Conservation (phyloP, 2,329 filamentous ascomycete species). For the Epichloe typhina region DNA sequence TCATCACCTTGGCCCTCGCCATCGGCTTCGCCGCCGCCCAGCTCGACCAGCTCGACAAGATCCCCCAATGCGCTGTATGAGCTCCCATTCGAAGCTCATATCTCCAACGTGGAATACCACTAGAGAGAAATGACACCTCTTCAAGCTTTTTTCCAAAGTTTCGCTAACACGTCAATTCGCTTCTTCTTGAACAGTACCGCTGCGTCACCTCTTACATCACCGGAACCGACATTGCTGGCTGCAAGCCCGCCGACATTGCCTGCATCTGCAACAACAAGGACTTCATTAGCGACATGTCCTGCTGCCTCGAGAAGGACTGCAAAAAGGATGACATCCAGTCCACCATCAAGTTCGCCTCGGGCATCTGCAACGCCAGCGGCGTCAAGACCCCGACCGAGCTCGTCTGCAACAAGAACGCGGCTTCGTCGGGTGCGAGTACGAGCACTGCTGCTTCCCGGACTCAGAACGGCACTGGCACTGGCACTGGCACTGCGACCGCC, state of each 20-base stretch:
- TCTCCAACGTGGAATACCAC: too few species aligned
- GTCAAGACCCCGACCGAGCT: conserved; percentile 24
- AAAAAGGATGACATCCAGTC: conserved; percentile 17
- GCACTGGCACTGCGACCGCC: background rate
- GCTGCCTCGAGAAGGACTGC: conserved; percentile 26
- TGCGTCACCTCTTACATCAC: conserved; percentile 19
- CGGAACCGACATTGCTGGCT: conserved; percentile 23
- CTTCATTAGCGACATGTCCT: conserved; percentile 28
- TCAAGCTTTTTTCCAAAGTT: background rate
- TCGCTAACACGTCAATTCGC: background rate
- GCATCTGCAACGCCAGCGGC: conserved; percentile 24
- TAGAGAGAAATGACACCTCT: too few species aligned
- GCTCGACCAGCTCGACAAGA: conserved; percentile 10
- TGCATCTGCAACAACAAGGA: conserved; percentile 29
- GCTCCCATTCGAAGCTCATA: background rate
- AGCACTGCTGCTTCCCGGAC: background rate
- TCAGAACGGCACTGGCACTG: background rate
- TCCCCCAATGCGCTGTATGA: conserved; percentile 21
- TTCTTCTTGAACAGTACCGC: conserved; percentile 16
- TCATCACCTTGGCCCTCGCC: conserved; percentile 18
- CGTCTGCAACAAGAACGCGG: conserved; percentile 17
- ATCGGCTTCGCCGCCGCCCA: conserved; percentile 23
- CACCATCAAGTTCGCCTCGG: conserved; percentile 24
- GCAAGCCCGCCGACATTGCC: conserved; percentile 23
- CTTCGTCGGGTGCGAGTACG: conserved; percentile 5